Base-by-base conservation (phyloP, 495 filamentous ascomycete genomes). In the Hypoxylon intermedium region DNA sequence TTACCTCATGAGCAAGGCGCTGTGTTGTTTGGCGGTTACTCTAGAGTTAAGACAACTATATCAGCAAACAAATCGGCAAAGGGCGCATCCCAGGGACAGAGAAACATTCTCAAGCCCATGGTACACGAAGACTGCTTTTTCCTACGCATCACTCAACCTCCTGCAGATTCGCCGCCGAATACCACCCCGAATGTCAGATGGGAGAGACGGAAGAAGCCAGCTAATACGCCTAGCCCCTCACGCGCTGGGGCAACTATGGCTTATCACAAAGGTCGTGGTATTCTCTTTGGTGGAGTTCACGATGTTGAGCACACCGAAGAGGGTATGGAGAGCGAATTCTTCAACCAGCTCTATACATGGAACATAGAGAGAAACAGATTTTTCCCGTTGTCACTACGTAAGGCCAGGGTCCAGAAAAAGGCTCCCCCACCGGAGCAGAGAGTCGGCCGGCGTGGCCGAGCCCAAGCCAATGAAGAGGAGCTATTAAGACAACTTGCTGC, bases 81-180 rank as follows among this genome's bases (percentile, higher is more conserved):
- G 72, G 83, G 83, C 37, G 83, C 86, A 20, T 77, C 79, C 4
- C 83, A 86, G 53, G 74, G 73, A 1, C 77, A 81, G 28, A 83
- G 84, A 43, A 87, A 86, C 70, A 79, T 88, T n/a, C 74, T 95
- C 48, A 91, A 89, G 58, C 92, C 93, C 1, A 80, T 92, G 74
- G 81, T 98, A 21, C 92, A 98, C 69, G 89, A 96, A 69, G 94
- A 98, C 70, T 92, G 91, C 42, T 98, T 93, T 86, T 93, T 93
- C 72, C 79, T 98, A 2, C 83, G 90, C 18, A 89, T 98, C 69
- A 87, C 83, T 2, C 87, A 85, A 6, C 89, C 91, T 7, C 72
- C 76, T 1, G 42, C 85, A 1, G 90, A 92, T 42, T 81, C 84
- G 0, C 74, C 86, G 1, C 52, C 82, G 1, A 80, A 79, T 38